Base-by-base conservation (phyloP, 768 basidiomycete genomes). In the Phaeotremella skinneri region DNA sequence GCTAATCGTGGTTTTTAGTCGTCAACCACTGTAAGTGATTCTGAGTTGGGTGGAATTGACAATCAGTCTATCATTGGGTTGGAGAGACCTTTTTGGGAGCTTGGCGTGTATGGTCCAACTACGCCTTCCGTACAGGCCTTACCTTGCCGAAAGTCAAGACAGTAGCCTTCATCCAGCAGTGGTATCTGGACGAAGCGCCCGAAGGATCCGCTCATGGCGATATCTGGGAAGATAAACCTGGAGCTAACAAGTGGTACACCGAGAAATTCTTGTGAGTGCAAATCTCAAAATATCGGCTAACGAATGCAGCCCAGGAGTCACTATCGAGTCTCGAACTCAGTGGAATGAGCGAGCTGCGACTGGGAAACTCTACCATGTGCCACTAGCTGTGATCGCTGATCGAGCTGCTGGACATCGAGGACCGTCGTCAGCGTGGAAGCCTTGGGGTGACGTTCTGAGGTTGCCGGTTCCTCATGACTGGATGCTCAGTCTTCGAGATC, bases 81-180 rank as follows among this genome's bases (percentile, higher is more conserved):
- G 69, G 69, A 4, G 69, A 71, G 49, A 64, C 54, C 9, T 71
- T 71, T 50, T 34, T 66, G 25, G 69, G 67, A 7, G 60, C 56
- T n/a, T 68, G 67, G 67, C 21, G 64, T 32, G 55, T 61, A 30
- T 71, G 64, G 61, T 56, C 56, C 3, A 61, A 65, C 39, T 56
- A 51, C 30, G 58, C 58, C 47, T 52, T 32, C 50, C 31, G 62
- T 41, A 58, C 55, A 20, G 57, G 55, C 1, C 42, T 50, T 2
- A 32, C 52, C 4, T 55, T 68, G 6, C 64, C 61, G 5, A 42
- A 56, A 20, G 32, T 62, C 58, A 56, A 62, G 30, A 49, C 57
- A 7, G 58, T 66, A 16, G 61, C 64, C 20, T 65, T 65, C 52
- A 30, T 48, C 1, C 45, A 58, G 30, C 58, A 50, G 37, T 69